A percentile compares a stretch with the other conserved stretches of the same genome.
Conservation (phyloP, 306 rosid genomes). For the Cucumis melo region DNA sequence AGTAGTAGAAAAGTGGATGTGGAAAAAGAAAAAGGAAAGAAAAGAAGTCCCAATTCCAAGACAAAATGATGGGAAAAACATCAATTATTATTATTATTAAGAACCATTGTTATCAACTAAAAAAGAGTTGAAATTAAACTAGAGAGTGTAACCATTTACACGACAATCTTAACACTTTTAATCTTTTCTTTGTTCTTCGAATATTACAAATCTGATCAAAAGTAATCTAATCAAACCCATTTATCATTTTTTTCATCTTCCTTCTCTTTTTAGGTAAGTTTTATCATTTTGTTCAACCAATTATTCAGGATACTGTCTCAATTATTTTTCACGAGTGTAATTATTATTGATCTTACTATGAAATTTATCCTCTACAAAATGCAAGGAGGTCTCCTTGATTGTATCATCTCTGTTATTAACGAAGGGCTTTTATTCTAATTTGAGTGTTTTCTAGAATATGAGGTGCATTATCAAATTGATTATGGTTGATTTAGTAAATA, state of each 20-base stretch:
- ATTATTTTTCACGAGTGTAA: neutral
- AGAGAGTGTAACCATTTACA: neutral
- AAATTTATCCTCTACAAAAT: no score
- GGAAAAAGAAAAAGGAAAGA: neutral
- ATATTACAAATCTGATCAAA: neutral
- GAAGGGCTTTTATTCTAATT: no score
- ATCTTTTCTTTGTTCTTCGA: neutral
- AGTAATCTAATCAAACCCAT: neutral
- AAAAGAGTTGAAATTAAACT: no score
- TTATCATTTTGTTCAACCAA: neutral
- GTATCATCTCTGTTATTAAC: no score
- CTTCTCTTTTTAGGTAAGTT: no score
- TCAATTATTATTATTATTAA: neutral
- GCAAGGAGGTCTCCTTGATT: no score
- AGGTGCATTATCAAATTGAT: no score
- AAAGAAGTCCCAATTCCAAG: neutral
- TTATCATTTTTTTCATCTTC: neutral
- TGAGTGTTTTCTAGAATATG: no score
- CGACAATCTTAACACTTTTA: neutral
- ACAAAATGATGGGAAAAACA: conserved; percentile 1
- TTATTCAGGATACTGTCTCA: neutral
- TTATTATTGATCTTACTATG: no score
- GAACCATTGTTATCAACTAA: neutral
- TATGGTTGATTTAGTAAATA: no score
- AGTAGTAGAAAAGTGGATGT: neutral